A percentile compares a stretch with the other conserved stretches of the same genome.
Evolutionary conservation across 2,329 filamentous ascomycete genomes (phyloP).

Genomic region (Cordyceps farinosa): DNA sequence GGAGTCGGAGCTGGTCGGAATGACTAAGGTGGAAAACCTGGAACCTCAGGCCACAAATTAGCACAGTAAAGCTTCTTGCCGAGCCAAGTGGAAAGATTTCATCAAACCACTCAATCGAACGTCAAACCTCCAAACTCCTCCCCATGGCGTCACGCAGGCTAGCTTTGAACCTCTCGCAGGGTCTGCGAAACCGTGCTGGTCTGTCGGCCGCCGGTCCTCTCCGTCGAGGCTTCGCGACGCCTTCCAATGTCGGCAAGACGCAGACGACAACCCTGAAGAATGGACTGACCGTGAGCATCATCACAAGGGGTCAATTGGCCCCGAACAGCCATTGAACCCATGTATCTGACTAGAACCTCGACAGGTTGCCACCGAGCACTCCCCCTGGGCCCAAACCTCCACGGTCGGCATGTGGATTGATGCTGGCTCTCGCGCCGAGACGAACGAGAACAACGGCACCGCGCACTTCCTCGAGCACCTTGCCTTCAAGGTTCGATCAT

Average conservation of each 20-base stretch:
- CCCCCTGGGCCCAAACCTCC: constrained; percentile 95
- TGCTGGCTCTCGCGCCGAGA: constrained; percentile 96
- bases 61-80: constrained; percentile 45
- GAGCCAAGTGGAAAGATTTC: constrained; percentile 45
- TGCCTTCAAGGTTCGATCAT: constrained; percentile 83
- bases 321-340: constrained; percentile 22
- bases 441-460: constrained; percentile 96
- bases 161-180: constrained; percentile 88
- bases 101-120: constrained; percentile 55
- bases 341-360: constrained; percentile 26
- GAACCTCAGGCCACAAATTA: constrained; percentile 43
- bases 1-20: constrained; percentile 43
- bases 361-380: constrained; percentile 96
- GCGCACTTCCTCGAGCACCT: constrained; percentile 99
- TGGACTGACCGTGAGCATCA: constrained; percentile 78
- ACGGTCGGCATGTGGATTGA: constrained; percentile 99
- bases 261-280: constrained; percentile 96
- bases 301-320: constrained; percentile 37
- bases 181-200: constrained; percentile 82
- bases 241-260: constrained; percentile 76
- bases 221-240: constrained; percentile 86
- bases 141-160: constrained; percentile 95
- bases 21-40: constrained; percentile 36
- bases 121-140: constrained; percentile 48
- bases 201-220: constrained; percentile 73